Percentiles rank a stretch among this genome's conserved stretches.
phyloP scores from a whole-genome alignment of 2,329 filamentous ascomycete species.

The Monosporascus sp. region DNA sequence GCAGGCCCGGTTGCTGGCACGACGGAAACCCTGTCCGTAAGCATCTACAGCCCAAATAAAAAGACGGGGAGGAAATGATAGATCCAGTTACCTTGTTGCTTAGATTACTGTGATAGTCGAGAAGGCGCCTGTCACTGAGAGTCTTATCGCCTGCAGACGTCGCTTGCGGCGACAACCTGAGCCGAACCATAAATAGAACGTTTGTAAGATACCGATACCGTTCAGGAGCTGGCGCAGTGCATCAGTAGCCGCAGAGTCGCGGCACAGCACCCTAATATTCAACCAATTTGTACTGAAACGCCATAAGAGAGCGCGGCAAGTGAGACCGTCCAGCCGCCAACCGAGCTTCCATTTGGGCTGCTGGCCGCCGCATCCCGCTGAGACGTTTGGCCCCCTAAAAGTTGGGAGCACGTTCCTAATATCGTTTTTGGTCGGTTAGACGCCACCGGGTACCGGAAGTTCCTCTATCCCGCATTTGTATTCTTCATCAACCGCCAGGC shows the following conservation, averaged over 20 bases:
- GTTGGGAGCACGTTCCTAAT: background rate
- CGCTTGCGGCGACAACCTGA: background rate
- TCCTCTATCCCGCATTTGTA: too few relatives aligned
- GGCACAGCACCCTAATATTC: background rate
- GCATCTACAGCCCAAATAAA: too few relatives aligned
- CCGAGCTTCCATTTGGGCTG: too few relatives aligned
- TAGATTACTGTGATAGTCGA: background rate
- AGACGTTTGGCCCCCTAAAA: background rate
- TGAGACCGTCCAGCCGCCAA: background rate
- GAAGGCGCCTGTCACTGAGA: background rate
- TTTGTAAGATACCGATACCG: background rate
- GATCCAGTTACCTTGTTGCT: background rate
- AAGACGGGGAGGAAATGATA: too few relatives aligned
- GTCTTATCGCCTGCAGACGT: background rate
- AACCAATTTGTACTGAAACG: background rate
- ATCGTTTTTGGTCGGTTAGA: too few relatives aligned
- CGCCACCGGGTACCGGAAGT: too few relatives aligned
- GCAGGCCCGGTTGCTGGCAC: too few relatives aligned
- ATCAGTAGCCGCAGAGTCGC: background rate
- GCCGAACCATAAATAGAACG: background rate
- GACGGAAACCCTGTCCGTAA: too few relatives aligned
- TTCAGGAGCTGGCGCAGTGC: background rate
- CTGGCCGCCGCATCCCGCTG: background rate
- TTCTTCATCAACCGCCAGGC: too few relatives aligned
- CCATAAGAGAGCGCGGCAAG: background rate